Evolutionary conservation across 164 flowering plant genomes (phyloP), one percentile per base, ranked within the genome.

Genomic region (Vitis riparia): DNA sequence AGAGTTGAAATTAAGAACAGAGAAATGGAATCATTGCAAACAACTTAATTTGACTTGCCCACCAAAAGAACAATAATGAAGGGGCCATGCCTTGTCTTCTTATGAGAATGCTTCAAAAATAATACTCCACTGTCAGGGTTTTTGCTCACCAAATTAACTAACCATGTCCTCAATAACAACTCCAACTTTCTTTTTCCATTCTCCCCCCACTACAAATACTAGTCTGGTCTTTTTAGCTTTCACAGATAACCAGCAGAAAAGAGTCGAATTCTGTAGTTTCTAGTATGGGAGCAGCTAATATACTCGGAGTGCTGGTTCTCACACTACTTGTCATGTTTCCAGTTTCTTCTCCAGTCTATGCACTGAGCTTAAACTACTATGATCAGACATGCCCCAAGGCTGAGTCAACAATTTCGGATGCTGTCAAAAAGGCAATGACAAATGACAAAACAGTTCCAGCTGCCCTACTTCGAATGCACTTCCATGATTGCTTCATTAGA

Each of bases 401-500:
- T 1, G 98, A 94, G 66, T n/a, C 60, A 15, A 58, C 74, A 8
- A 79, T 94, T 17, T 63, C 83, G 0, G 49, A 66, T 15, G 85
- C 79, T 0, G 91, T 92, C 44, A 82, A 79, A 72, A 80, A 83
- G 62, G 90, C 89, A 2, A 71, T 82, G 72, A 5, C 1, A 23
- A 80, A 77, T 32, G 98, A 91, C 76, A 78, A 72, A 52, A 91
- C 88, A 9, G 95, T 91, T 30, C 88, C 98, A 1, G 94, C 98
- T 11, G 91, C 92, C 0, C 75, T 93, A 2, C 89, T 93, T 11
- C 58, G 98, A 48, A 91, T 91, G 97, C 95, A 91, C 63, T 93
- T 93, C 75, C 98, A 93, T 63, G 95, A 93, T 68, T 91, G 98
- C 75, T 93, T 93, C 80, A 78, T 93, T 6, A 81, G 97, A 73